Base-by-base conservation (phyloP, 345 rosid genomes). In the Acer campestre region DNA sequence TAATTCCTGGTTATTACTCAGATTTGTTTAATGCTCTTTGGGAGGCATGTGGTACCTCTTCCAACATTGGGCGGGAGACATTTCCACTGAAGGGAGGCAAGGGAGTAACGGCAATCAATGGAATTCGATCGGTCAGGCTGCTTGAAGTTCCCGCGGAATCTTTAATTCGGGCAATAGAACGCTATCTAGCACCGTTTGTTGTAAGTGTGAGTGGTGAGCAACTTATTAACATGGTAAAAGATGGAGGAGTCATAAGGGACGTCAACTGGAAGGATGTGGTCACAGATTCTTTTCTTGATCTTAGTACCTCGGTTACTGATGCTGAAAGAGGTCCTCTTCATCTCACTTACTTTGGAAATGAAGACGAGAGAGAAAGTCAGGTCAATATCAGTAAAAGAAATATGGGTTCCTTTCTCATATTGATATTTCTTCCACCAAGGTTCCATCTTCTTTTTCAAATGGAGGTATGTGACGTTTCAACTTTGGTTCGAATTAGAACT, bases 341-440 rank as follows among this genome's bases (percentile, higher is more conserved):
- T 75, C 88, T 96, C 29, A 96, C 94, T 5, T 94, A 92, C 75
- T 69, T 70, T 20, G 89, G 86, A 1, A 88, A 90, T 18, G 93
- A 89, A 79, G 90, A 88, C 20, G 94, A 82, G 66, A 80, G 55
- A 68, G 90, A 82, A 49, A 75, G 79, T 74, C 81, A 49, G 53
- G 79, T 84, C 9, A 84, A 80, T 81, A 64, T 80, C 17, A 76
- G 80, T 55, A 87, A 88, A 82, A 88, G 91, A 83, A 89, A 83
- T 77, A 75, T 89, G 82, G 97, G 99, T 74, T 88, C 87, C 84
- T 74, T 96, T 73, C 88, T 85, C 53, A 77, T 94, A 71, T 74
- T 96, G 85, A 88, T 96, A 82, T 92, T 94, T 84, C 90, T 96
- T 74, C 99, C 99, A 18, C 98, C 95, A 9, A 90, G 92, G 86